Base-by-base conservation (phyloP, 2,329 filamentous ascomycete genomes). In the Nannizziopsis arthrosporioides region DNA sequence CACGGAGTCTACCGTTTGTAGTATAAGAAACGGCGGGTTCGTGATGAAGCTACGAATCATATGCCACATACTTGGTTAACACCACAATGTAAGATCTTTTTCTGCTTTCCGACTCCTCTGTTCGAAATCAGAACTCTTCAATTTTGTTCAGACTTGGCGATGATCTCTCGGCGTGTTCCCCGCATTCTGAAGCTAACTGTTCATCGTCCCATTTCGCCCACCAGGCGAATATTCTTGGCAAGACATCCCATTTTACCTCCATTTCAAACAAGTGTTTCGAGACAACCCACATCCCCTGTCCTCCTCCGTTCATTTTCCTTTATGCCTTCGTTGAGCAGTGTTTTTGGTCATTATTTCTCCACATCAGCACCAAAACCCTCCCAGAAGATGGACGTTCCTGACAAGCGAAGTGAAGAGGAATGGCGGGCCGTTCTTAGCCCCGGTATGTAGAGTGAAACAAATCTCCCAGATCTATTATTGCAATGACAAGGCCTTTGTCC, bases 391-490 rank as follows among this genome's bases (percentile, higher is more conserved):
- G 50, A 48, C 10, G 52, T 53, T 31, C 52, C 92, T n/a, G 78
- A 92, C 45, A 70, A 92, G 64, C 85, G 88, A 66, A 77, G 73
- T 35, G 76, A 88, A 17, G 78, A 85, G 49, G 88, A 96, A 70
- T 98, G 92, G 92, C 83, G 81, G 56, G 85, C 90, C 7, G 78
- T 94, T 50, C 72, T 98, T 47, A 88, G 73, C 49, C 77, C 76
- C 61, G 81, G 81, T 84, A 68, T 22, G 66, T 63, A 10, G 27
- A 8, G 10, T 12, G 8, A 18, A 15, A 39, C 11, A 39, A 19
- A 42, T 15, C 17, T 11, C 11, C 15, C 17, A 17, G 34, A 8
- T 10, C 9, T 44, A 8, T 19, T 37, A 2, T 14, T 34, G 12
- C 70, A 70, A 36, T n/a, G 14, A 14, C 35, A 17, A 19, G 31